Conservation (phyloP, 306 rosid species). For the Rosa chinensis region DNA sequence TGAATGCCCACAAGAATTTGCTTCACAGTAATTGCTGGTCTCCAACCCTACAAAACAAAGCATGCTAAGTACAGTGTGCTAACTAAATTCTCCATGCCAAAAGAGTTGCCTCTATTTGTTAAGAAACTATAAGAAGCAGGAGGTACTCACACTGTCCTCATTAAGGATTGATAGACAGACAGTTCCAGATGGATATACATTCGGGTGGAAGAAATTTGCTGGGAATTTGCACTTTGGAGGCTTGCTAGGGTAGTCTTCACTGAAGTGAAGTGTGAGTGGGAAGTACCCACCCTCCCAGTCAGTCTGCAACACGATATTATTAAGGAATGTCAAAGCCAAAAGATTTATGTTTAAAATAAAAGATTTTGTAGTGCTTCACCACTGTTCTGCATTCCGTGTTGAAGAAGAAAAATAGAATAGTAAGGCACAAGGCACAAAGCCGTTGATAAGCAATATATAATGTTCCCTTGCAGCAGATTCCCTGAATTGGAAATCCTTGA, state of each 20-base stretch:
- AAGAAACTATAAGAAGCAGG: background rate
- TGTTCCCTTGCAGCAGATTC: background rate
- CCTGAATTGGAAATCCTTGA: background rate
- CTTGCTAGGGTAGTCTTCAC: conserved; percentile 99
- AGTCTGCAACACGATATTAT: conserved; percentile 58
- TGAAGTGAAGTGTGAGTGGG: conserved; percentile 90
- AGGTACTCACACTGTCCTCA: conserved; percentile 83
- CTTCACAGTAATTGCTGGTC: conserved; percentile 97
- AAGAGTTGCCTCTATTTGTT: background rate
- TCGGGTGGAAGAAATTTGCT: conserved; percentile 92
- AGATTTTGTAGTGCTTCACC: background rate
- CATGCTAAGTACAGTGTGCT: background rate
- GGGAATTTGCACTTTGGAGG: conserved; percentile 98
- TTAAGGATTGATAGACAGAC: conserved; percentile 95
- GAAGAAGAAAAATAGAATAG: background rate
- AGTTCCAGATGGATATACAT: conserved; percentile 97
- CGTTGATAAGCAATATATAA: background rate
- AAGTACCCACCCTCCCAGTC: conserved; percentile 98
- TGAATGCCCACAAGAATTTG: conserved; percentile 97
- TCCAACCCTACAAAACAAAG: conserved; percentile 72
- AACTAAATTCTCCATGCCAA: background rate
- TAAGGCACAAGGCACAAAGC: background rate
- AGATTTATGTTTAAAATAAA: background rate
- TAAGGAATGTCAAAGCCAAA: background rate
- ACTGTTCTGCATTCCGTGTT: background rate